Conservation (phyloP, 2,329 filamentous ascomycete genomes). For the Cytospora paraplurivora region DNA sequence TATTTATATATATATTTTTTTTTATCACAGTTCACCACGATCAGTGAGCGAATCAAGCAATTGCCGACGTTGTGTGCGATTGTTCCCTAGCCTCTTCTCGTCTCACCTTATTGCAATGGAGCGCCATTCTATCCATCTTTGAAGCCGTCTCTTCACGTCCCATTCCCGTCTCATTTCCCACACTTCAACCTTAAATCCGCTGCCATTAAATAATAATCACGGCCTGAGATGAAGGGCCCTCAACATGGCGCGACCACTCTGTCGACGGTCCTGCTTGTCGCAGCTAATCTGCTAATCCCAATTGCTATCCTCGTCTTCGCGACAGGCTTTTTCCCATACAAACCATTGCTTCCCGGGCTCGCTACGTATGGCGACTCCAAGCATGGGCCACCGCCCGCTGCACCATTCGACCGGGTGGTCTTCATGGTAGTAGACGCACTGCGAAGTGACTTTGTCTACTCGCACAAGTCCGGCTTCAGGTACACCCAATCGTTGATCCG, state of each 20-base stretch:
- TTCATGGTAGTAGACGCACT: conserved; percentile 99
- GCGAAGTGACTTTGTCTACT: conserved; percentile 93
- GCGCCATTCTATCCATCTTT: conserved; percentile 15
- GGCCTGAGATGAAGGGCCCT: conserved; percentile 35
- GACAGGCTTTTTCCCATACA: conserved; percentile 95
- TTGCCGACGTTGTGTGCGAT: background rate
- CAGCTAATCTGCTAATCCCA: conserved; percentile 78
- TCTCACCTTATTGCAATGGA: conserved; percentile 24
- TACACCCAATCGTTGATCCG: conserved; percentile 92
- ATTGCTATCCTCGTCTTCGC: conserved; percentile 77
- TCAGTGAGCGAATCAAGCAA: conserved; percentile 16
- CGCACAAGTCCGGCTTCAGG: conserved; percentile 74
- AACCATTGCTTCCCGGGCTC: conserved; percentile 85
- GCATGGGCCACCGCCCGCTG: conserved; percentile 58
- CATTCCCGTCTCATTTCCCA: background rate
- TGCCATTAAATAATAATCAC: conserved; percentile 4
- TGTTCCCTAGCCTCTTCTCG: background rate
- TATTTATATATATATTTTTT: background rate
- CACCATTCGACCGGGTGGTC: conserved; percentile 84
- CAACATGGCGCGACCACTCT: conserved; percentile 35
- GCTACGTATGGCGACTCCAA: conserved; percentile 65
- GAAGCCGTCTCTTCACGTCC: conserved; percentile 4
- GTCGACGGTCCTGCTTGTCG: conserved; percentile 52
- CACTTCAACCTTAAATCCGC: background rate
- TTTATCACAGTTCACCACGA: conserved; percentile 10